These are phyloP conservation scores for Penicillium sp. DNA, from an alignment of 2,329 filamentous ascomycete genomes.

Conservation along the genomic window DNA sequence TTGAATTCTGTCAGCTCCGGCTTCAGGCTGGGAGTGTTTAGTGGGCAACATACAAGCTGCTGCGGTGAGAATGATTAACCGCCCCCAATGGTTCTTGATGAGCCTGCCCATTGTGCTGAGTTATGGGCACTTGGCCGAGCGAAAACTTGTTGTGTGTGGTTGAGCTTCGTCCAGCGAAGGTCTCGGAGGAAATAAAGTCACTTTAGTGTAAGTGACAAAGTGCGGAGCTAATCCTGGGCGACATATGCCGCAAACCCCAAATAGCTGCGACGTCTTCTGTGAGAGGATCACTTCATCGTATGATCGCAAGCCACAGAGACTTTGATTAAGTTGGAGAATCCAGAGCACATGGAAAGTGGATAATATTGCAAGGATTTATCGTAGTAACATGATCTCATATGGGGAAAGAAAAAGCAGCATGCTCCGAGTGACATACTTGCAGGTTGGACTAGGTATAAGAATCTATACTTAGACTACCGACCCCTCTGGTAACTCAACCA, in stretches of 20 bases:
- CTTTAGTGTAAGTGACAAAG: not conserved
- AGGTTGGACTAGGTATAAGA: conserved; percentile 11
- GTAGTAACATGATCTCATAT: conserved; percentile 7
- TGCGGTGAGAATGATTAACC: conserved; percentile 86
- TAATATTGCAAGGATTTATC: conserved; percentile 2
- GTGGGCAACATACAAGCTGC: conserved; percentile 60
- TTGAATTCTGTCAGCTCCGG: not conserved
- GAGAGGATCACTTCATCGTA: conserved; percentile 4
- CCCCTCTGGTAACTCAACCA: conserved; percentile 3
- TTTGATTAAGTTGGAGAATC: not conserved
- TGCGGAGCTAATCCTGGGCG: not conserved
- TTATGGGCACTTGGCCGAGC: not conserved
- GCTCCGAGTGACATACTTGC: conserved; percentile 5
- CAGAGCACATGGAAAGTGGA: not conserved
- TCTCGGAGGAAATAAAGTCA: not conserved
- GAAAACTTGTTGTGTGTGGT: not conserved
- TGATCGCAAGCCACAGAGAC: not conserved
- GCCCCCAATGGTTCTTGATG: conserved; percentile 99
- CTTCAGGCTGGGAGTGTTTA: not conserved
- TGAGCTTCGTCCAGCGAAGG: conserved; percentile 30
- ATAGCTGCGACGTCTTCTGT: not conserved
- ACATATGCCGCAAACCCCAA: not conserved
- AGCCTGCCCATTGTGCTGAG: conserved; percentile 75
- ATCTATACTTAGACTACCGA: conserved; percentile 19
- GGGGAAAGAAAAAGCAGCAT: conserved; percentile 7